These are phyloP conservation scores for Linnemannia zychae DNA, from an alignment of 192 early-diverging fungal species.

Conservation along the genomic window DNA sequence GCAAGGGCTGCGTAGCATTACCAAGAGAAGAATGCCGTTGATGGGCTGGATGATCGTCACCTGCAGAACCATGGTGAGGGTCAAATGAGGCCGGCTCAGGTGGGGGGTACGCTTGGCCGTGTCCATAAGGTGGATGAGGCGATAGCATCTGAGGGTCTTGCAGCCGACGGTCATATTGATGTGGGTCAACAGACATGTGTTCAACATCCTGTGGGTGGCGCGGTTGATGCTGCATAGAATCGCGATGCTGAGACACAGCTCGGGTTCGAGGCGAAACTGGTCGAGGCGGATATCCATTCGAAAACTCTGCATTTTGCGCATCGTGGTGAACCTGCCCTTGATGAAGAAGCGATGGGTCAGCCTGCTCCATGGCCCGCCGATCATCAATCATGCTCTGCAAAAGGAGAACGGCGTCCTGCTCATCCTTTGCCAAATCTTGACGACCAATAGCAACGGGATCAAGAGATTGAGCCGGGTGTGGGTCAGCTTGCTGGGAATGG, in stretches of 20 bases:
- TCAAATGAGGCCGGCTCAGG: not conserved
- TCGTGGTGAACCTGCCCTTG: conserved; percentile 7
- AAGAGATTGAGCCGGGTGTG: not conserved
- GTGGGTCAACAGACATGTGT: not conserved
- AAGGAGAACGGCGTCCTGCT: conserved; percentile 30
- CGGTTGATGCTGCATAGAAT: conserved; percentile 2
- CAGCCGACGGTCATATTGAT: not conserved
- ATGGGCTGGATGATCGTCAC: not conserved
- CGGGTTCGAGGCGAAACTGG: not conserved
- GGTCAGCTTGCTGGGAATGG: not conserved
- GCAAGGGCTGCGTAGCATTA: not conserved
- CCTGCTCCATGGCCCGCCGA: conserved; percentile 19
- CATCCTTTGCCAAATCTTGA: conserved; percentile 20
- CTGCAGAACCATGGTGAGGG: not conserved
- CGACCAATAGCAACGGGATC: conserved; percentile 1
- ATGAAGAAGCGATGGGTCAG: not conserved
- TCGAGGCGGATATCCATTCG: not conserved
- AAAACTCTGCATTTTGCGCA: not conserved
- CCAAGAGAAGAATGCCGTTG: not conserved
- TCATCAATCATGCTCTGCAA: conserved; percentile 42
- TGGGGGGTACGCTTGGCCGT: not conserved
- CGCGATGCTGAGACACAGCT: not conserved
- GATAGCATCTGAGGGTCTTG: not conserved
- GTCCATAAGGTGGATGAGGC: not conserved
- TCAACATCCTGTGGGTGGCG: not conserved